Base-by-base conservation (phyloP, 805 yeast species). In the Kluyveromyces siamensis region DNA sequence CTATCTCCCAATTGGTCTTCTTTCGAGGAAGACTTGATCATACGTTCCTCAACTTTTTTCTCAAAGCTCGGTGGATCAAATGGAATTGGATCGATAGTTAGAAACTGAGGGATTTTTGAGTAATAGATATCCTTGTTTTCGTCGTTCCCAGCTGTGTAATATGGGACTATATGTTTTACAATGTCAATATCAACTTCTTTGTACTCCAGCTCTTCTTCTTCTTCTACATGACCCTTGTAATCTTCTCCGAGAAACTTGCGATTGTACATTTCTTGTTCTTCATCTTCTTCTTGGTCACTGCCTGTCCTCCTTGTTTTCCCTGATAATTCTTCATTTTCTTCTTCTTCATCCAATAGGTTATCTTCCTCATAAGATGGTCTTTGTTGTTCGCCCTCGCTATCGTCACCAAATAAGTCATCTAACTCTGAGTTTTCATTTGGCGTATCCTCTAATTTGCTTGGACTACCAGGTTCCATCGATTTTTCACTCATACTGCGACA, bases 61-160 rank as follows among this genome's bases (percentile, higher is more conserved):
- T 83, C 72, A 61, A 84, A 84, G 21, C 66, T 68, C 39, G 72
- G 80, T 67, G 93, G 87, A 55, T 89, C 95, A 66, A 91, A 93
- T 37, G 96, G 95, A 52, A 79, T 78, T 2, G 96, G 85, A 52
- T 89, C 95, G 35, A 90, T 80, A 47, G 79, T 80, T 50, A 93
- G 68, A 59, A 87, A 91, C 18, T 87, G 82, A 2, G 99, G 99
- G 51, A 90, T 69, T 52, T 85, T 83, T 45, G 85, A 77, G 52
- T 69, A 67, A 62, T 72, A 61, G 56, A 74, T 55, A 61, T 38
- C 62, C 1, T 71, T 61, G 1, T 70, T 63, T 16, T 60, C 59
- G 17, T 66, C 66, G 11, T 60, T 56, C 6, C 70, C 67, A 18
- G 60, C 62, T 49, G 73, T 77, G 48, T 69, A 62, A 76, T 77